Conservation (phyloP, 768 basidiomycete species). For the Tricholoma flavovirens region DNA sequence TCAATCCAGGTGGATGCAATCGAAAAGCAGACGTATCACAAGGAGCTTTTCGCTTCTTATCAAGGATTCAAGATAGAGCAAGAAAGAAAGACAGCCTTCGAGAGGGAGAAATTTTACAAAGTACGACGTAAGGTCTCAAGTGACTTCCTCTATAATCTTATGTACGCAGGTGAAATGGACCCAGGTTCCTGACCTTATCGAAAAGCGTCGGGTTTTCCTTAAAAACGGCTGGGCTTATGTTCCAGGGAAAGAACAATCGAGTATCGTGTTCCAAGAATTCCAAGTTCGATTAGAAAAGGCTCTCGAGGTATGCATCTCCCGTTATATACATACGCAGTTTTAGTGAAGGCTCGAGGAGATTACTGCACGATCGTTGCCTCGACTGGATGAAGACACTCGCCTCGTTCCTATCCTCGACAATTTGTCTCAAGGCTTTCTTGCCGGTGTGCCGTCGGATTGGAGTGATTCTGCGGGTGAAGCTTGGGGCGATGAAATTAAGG, state of each 20-base stretch:
- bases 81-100: slow-evolving; percentile 30
- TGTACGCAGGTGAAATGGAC: slow-evolving; percentile 88
- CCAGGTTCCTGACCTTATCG: slow-evolving; percentile 88
- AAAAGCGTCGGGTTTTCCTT: slow-evolving; percentile 72
- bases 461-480: slow-evolving; percentile 44
- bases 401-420: slow-evolving; percentile 85
- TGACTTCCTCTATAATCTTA: not conserved
- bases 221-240: slow-evolving; percentile 87
- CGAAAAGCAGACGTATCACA: slow-evolving; percentile 47
- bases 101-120: slow-evolving; percentile 70
- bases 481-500: slow-evolving; percentile 66
- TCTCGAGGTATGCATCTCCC: slow-evolving; percentile 54
- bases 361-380: slow-evolving; percentile 81
- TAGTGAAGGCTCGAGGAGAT: slow-evolving; percentile 35
- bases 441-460: slow-evolving; percentile 87
- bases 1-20: slow-evolving; percentile 39
- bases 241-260: slow-evolving; percentile 66
- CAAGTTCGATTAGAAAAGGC: slow-evolving; percentile 63
- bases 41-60: slow-evolving; percentile 47
- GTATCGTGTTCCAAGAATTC: slow-evolving; percentile 86
- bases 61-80: slow-evolving; percentile 30
- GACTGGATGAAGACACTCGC: slow-evolving; percentile 92
- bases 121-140: slow-evolving; percentile 29
- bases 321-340: not conserved
- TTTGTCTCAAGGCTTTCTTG: slow-evolving; percentile 89